These are phyloP conservation scores for Calvatia gigantea DNA, from an alignment of 768 basidiomycete genomes.

Conservation along the genomic window DNA sequence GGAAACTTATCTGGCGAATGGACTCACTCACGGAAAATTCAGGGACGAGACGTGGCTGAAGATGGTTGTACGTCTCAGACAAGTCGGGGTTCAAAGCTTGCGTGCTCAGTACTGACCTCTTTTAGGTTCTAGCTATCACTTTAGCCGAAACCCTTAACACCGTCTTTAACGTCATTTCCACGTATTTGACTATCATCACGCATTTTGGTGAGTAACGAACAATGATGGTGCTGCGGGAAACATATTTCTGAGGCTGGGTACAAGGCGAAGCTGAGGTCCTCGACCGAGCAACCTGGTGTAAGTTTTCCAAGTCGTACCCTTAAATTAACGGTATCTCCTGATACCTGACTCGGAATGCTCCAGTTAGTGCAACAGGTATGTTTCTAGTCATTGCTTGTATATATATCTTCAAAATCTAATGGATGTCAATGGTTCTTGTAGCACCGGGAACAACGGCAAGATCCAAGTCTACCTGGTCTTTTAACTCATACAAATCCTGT, in stretches of 20 bases:
- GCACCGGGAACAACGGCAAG: constrained; percentile 44
- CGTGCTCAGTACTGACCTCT: constrained; percentile 32
- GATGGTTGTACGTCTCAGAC: constrained; percentile 29
- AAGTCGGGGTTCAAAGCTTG: background rate
- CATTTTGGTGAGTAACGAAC: constrained; percentile 36
- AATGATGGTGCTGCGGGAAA: background rate
- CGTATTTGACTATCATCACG: constrained; percentile 43
- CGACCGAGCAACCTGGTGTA: constrained; percentile 10
- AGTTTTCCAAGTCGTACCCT: too few species aligned
- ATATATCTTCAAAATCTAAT: too few species aligned
- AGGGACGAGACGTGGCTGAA: constrained; percentile 48
- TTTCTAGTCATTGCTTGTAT: background rate
- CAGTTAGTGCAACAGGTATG: background rate
- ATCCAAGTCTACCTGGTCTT: background rate
- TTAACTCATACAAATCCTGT: background rate
- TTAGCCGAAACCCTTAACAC: constrained; percentile 48
- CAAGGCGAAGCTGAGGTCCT: constrained; percentile 17
- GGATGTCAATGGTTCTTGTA: too few species aligned
- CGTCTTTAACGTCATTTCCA: constrained; percentile 37
- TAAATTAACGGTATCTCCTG: too few species aligned
- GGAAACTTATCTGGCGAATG: background rate
- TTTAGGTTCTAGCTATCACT: constrained; percentile 25
- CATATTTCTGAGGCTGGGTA: background rate
- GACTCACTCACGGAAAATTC: background rate
- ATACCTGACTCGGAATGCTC: too few species aligned